Evolutionary conservation across 1,284 basidiomycete species (phyloP), one percentile per base, ranked within the genome.

Genomic region (Ceratobasidium sp.): DNA sequence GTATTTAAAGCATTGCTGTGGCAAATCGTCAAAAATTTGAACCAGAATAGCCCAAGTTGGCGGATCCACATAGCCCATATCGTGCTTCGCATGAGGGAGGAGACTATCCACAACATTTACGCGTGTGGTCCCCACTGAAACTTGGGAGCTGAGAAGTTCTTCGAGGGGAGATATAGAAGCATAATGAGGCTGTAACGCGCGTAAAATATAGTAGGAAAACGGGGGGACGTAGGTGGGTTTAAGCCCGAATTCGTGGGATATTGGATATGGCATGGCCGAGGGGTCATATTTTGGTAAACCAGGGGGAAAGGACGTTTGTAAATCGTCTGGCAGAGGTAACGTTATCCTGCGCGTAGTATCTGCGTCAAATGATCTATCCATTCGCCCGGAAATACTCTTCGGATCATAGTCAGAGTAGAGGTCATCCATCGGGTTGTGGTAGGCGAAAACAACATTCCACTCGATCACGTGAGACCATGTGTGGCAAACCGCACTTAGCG

Each of bases 31-130:
- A 37, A 49, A 75, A 64, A 52, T 29, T 51, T 64, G 71, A 32
- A 75, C 56, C 32, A 75, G 34, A 43, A 75, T 65, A 44, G 61
- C 71, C 71, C 71, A 75, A 32, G 51, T 75, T 8, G 62, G 17
- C 29, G 71, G 71, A 19, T 75, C 61, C 51, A 75, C 34, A 17
- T 51, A 57, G 9, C 37, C 46, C 13, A 75, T 44, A n/a, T 57
- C 32, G 13, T 44, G n/a, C 34, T 66, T 65, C 6, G 71, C 71
- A 49, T 62, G 51, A 56, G 71, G 71, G 22, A 51, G 59, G 2
- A 75, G 22, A 19, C 49, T 40, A 15, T 75, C 62, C 9, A 62
- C 71, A 46, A 75, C 40, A 34, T 46, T 75, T 25, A 57, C 71
- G 15, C 71, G 61, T 54, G 65, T 29, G 1, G 25, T n/a, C 29